These are phyloP conservation scores for Corymbia citriodora DNA, from an alignment of 441 rosid genomes.

Conservation along the genomic window DNA sequence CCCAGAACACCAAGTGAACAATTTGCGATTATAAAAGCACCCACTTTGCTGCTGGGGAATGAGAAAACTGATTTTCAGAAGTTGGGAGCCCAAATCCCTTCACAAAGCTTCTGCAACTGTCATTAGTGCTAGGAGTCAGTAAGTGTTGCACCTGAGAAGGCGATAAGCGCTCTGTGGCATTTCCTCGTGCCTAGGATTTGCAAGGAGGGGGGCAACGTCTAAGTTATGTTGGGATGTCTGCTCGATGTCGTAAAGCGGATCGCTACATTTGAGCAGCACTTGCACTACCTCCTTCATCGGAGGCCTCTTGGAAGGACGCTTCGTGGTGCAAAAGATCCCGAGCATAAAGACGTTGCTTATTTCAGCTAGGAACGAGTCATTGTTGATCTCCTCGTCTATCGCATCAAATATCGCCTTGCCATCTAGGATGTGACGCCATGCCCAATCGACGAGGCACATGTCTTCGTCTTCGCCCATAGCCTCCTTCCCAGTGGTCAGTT, in stretches of 20 bases:
- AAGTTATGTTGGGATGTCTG: background rate
- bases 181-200: background rate
- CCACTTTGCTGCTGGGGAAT: no score
- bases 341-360: background rate
- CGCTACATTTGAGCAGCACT: background rate
- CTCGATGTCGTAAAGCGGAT: background rate
- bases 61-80: no score
- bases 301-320: background rate
- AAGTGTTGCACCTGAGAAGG: fast-evolving
- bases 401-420: background rate
- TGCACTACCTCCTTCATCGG: background rate
- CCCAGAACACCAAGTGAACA: no score
- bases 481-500: background rate
- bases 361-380: background rate
- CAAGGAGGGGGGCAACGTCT: background rate
- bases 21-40: no score
- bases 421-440: background rate
- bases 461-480: background rate
- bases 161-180: background rate
- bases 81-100: no score
- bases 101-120: background rate
- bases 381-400: background rate
- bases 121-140: background rate
- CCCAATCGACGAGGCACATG: background rate
- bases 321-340: background rate